Percentiles rank a stretch among this genome's conserved stretches.
Evolutionary conservation across 2,329 filamentous ascomycete genomes (phyloP).

Genomic region (Fusarium devonianum): DNA sequence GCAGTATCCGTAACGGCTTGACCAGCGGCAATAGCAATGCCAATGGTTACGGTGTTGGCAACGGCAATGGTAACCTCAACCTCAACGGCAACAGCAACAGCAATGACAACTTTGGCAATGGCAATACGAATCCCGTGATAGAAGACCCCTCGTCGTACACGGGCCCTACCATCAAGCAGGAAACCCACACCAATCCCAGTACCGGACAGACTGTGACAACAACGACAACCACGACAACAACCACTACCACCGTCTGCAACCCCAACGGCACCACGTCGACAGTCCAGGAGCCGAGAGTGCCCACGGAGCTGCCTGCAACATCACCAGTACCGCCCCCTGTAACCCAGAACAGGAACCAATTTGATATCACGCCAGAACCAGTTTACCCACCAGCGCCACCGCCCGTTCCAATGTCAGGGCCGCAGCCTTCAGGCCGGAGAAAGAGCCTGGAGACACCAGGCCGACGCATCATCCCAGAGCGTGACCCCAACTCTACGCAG

Average conservation of each 20-base stretch:
- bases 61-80: not conserved
- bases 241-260: conserved; percentile 39
- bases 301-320: conserved; percentile 28
- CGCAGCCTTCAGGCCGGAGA: conserved; percentile 25
- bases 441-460: conserved; percentile 37
- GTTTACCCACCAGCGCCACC: not conserved
- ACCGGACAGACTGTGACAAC: conserved; percentile 38
- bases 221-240: conserved; percentile 39
- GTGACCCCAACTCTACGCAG: conserved; percentile 19
- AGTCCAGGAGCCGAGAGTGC: conserved; percentile 27
- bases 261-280: conserved; percentile 35
- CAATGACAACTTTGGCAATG: no score
- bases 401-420: conserved; percentile 1
- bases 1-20: no score
- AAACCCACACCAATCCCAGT: conserved; percentile 31
- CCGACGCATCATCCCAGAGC: conserved; percentile 31
- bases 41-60: not conserved
- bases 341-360: no score
- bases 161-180: conserved; percentile 22
- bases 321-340: no score
- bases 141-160: conserved; percentile 7
- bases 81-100: no score
- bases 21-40: not conserved
- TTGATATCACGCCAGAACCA: not conserved
- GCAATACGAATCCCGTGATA: conserved; percentile 5